A percentile compares a stretch with the other conserved stretches of the same genome.
phyloP scores from a whole-genome alignment of 208 protist genomes.

The Trypanosoma boissoni region DNA sequence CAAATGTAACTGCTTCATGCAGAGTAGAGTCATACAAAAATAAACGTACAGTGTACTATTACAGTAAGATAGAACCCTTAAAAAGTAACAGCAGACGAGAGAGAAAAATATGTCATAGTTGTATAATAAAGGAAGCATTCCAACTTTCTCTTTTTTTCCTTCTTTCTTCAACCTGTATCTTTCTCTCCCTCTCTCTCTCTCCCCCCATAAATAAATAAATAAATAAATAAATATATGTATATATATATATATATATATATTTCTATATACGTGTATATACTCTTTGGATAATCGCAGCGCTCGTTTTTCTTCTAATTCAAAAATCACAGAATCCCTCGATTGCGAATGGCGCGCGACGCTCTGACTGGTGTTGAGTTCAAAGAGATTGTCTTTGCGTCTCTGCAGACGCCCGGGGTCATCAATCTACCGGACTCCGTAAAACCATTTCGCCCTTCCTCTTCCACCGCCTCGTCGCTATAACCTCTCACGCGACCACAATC shows the following conservation, averaged over 20 bases:
- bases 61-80: too few species aligned
- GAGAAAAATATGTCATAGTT: background rate
- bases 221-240: too few species aligned
- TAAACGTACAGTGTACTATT: too few species aligned
- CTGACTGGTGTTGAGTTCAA: background rate
- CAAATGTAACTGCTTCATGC: too few species aligned
- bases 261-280: too few species aligned
- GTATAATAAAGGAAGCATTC: background rate
- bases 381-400: background rate
- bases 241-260: too few species aligned
- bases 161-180: background rate
- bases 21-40: too few species aligned
- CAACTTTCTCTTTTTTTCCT: background rate
- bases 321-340: slow-evolving; percentile 19
- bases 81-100: too few species aligned
- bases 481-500: too few species aligned
- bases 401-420: background rate
- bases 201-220: too few species aligned
- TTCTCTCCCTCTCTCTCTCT: background rate
- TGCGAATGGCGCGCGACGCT: background rate
- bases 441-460: background rate
- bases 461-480: background rate
- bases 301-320: too few species aligned
- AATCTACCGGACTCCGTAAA: background rate
- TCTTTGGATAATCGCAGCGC: too few species aligned